Percentiles rank a stretch among this genome's conserved stretches.
phyloP scores from a whole-genome alignment of 176 grass and related monocot genomes.

The Phoenix roebelenii region DNA sequence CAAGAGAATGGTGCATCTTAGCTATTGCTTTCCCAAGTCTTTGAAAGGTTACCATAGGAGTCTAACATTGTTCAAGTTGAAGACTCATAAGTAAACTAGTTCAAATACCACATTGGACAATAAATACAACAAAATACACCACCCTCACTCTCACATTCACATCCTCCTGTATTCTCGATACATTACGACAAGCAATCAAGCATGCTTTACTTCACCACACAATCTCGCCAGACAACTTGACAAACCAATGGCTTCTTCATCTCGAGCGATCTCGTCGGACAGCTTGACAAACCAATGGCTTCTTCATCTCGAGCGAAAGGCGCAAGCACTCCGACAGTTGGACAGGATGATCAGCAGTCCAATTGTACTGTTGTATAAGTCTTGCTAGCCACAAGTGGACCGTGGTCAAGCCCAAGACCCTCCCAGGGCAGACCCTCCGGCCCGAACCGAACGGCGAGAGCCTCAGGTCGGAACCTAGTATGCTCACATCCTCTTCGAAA shows the following conservation, averaged over 20 bases:
- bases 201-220: not conserved
- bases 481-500: not conserved
- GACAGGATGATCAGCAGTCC: not conserved
- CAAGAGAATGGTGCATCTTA: no score
- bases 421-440: slow-evolving; percentile 23
- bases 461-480: slow-evolving; percentile 13
- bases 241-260: slow-evolving; percentile 36
- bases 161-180: no score
- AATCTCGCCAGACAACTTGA: not conserved
- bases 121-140: no score
- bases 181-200: no score
- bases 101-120: no score
- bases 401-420: slow-evolving; percentile 18
- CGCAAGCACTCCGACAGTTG: slow-evolving; percentile 12
- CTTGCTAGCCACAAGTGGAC: slow-evolving; percentile 11
- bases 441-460: slow-evolving; percentile 29
- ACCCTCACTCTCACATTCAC: no score
- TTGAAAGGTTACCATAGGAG: no score
- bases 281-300: slow-evolving; percentile 15
- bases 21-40: no score
- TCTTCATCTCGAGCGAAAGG: slow-evolving; percentile 42
- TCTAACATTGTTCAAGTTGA: no score
- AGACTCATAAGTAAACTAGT: no score
- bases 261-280: slow-evolving; percentile 23
- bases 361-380: slow-evolving; percentile 16